Evolutionary conservation across 192 early-diverging fungal species (phyloP).

Genomic region (Backusella westeae): DNA sequence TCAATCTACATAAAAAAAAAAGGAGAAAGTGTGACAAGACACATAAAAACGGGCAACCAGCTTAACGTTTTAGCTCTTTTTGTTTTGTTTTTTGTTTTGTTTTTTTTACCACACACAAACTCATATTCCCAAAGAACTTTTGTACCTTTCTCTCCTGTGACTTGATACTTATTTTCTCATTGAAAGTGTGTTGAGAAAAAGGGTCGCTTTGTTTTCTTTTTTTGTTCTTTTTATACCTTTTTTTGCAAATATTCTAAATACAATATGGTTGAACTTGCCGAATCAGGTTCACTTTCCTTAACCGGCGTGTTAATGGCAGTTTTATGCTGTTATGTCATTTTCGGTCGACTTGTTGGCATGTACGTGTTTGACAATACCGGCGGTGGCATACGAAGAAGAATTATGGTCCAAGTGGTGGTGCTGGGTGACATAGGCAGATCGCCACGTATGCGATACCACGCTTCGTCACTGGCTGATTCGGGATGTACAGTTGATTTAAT

Average conservation of each 20-base stretch:
- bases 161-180: not conserved
- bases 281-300: slow-evolving; percentile 10
- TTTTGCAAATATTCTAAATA: not conserved
- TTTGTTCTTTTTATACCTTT: not conserved
- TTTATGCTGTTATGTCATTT: slow-evolving; percentile 20
- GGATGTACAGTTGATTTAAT: slow-evolving; percentile 79
- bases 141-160: not conserved
- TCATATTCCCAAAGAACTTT: not conserved
- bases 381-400: slow-evolving; percentile 7
- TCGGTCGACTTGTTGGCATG: slow-evolving; percentile 13
- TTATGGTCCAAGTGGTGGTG: slow-evolving; percentile 56
- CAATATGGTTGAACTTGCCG: not conserved
- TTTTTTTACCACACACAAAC: slow-evolving; percentile 5
- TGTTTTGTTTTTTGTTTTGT: not conserved
- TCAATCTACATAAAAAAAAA: not conserved
- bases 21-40: slow-evolving; percentile 1
- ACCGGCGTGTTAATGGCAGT: slow-evolving; percentile 10
- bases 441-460: slow-evolving; percentile 93
- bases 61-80: not conserved
- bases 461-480: slow-evolving; percentile 64
- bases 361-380: slow-evolving; percentile 10
- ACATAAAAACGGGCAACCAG: not conserved
- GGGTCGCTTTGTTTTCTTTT: not conserved
- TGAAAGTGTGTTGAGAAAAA: not conserved
- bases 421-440: slow-evolving; percentile 84